Evolutionary conservation across 176 grass and related monocot species (phyloP), one percentile per base, ranked within the genome.

Genomic region (Carex myosuroides): DNA sequence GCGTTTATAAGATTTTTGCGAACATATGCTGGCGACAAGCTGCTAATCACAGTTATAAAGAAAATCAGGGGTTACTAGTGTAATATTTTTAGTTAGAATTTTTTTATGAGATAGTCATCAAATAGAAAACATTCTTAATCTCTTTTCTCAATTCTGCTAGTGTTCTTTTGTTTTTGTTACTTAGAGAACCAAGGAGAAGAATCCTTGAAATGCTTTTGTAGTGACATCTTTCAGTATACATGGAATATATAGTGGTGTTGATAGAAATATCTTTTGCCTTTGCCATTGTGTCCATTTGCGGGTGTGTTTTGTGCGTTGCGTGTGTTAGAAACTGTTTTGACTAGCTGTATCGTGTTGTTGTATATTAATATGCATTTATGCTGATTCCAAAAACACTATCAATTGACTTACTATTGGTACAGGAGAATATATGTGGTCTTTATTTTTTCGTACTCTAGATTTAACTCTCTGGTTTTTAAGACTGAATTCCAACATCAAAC

Each of bases 1-100:
- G 64, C 87, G 4, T 98, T 98, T 87, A 90, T 94, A 52, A 85
- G 80, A 14, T 89, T 80, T 79, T 77, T 98, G 83, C 89, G 92
- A 64, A 35, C 35, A 2, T 63, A 77, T 57, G 62, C 85, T 59
- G 95, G 93, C 21, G 95, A 98, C 79, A 83, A 86, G 29, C 79
- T 95, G 10, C 70, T 98, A 50, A 83, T 64, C 50, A 85, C 88
- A 56, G 86, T 84, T 32, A 88, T 94, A 39, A 89, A 39, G 61
- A 98, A 91, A 70, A 85, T 93, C 9, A 74, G 88, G 69, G 88
- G 91, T 84, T 86, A 86, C 20, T 92, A 70, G 90, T 77, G 80
- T 32, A 88, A 48, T 59, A 62, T 26, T 54, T 8, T 11, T 78
- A 29, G 75, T 42, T 81, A 26, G 0, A 48, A 64, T 64, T 3